Base-by-base conservation (phyloP, 2,329 filamentous ascomycete genomes). In the Fusarium papillatum region DNA sequence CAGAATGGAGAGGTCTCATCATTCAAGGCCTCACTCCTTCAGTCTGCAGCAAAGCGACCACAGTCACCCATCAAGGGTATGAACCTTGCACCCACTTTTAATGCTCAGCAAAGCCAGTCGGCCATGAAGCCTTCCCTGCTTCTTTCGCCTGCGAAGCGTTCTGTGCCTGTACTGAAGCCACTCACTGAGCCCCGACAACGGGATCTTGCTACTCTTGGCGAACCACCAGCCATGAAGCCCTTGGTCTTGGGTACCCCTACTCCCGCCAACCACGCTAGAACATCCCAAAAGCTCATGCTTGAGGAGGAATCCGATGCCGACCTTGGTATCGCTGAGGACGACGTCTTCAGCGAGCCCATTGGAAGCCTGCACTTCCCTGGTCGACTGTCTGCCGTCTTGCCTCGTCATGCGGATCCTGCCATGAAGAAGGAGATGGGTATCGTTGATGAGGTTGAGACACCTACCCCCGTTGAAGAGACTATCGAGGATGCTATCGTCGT, bases 41-140 rank as follows among this genome's bases (percentile, higher is more conserved):
- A 86, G 64, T 90, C 89, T 6, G 87, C 88, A 1, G 88, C 88
- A 19, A 90, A 90, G 80, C 83, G 88, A 55, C 84, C 86, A 2
- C 84, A 86, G 50, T 87, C 87, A 4, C 85, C 86, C 8, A 82
- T 86, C 69, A 87, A 88, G 78, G 78, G 82, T 17, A 71, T 85
- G 13, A 81, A 79, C 36, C 72, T 83, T 29, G 74, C 74, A 29
- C 74, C 76, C 39, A 79, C 77, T 22, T 76, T 76, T 26, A 81
- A 75, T 26, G 70, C 80, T 24, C 81, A 82, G 34, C 72, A 82
- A 39, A 73, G 73, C n/a, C 76, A 83, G 26, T 86, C 86, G 16
- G 84, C 85, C 1, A 84, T 87, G 68, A 88, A 86, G 80, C 77
- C 83, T 13, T 87, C 88, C 0, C 81, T 89, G 9, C 80, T 90